A percentile compares a stretch with the other conserved stretches of the same genome.
phyloP scores from a whole-genome alignment of 106 monocot genomes.

The Allium cepa region DNA sequence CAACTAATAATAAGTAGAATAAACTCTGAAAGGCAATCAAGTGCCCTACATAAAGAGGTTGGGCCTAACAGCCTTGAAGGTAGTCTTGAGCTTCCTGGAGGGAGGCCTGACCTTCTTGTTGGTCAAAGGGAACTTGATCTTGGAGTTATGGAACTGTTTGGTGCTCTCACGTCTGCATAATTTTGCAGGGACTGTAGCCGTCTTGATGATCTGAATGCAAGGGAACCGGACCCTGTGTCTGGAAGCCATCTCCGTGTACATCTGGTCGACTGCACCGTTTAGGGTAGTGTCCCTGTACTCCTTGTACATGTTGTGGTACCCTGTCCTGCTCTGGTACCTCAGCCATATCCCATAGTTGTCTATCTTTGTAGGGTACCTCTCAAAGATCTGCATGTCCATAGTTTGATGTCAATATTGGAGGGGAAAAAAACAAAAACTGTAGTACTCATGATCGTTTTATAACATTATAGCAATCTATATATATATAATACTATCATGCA shows the following conservation, averaged over 20 bases:
- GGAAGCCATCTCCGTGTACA: constrained; percentile 63
- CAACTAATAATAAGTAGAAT: neutral
- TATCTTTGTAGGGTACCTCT: constrained; percentile 59
- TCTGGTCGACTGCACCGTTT: constrained; percentile 50
- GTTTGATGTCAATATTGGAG: neutral
- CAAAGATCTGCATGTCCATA: constrained; percentile 42
- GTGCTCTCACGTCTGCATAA: constrained; percentile 56
- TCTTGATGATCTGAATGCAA: constrained; percentile 60
- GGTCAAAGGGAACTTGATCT: constrained; percentile 48
- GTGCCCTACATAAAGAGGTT: constrained; percentile 35
- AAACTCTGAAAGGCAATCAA: neutral
- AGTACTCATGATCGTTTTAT: too few relatives aligned
- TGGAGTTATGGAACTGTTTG: constrained; percentile 52
- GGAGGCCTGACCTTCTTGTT: constrained; percentile 45
- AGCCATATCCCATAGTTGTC: constrained; percentile 85
- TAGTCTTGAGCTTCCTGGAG: constrained; percentile 40
- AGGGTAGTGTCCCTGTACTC: constrained; percentile 54
- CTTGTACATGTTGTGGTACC: constrained; percentile 88
- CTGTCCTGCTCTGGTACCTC: constrained; percentile 74
- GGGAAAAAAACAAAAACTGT: too few relatives aligned
- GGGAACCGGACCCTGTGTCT: constrained; percentile 48
- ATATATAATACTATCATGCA: too few relatives aligned
- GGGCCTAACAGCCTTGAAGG: constrained; percentile 50
- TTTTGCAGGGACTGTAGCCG: constrained; percentile 35
- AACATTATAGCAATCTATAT: too few relatives aligned